Evolutionary conservation across 2,329 filamentous ascomycete genomes (phyloP), one percentile per base, ranked within the genome.

Genomic region (Fusarium equiseti): DNA sequence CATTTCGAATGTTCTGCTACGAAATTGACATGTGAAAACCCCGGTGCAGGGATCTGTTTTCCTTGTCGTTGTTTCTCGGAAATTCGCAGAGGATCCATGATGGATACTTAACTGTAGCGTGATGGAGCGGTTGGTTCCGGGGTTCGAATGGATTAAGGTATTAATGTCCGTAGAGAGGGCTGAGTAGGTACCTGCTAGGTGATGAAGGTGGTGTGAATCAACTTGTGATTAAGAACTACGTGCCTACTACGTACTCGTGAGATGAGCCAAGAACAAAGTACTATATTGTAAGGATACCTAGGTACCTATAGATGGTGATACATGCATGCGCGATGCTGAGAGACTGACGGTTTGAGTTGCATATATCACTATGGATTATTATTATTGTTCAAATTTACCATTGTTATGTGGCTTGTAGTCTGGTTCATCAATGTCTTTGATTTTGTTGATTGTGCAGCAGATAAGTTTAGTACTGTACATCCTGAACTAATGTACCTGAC

Each of bases 1-100:
- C 24, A 24, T 38, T 35, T 44, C 24, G 50, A 52, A 42, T 27
- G 18, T 27, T 53, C 32, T 27, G 7, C 24, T 27, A n/a, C 35
- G 15, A 35, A 55, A 50, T 59, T 68, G 18, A 54, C 68, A 71
- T 68, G 68, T 71, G 68, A 71, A 71, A 29, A 43, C 46, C 29
- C 38, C 32, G 38, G 51, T 31, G 59, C 63, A 63, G 42, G 58
- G 63, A 57, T 71, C 24, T 40, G 22, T 26, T 49, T 50, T 38
- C 35, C 64, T 52, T 48, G 46, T 53, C 45, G 24, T 38, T 66
- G 49, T 43, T 62, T 62, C 55, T 66, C 55, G 55, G 63, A 67
- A 66, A 62, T 66, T 66, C 45, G 64, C 31, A 67, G 54, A 49
- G 32, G 68, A 44, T 48, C 45, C 53, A 43, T 69, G 22, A 40